Evolutionary conservation across 2,329 filamentous ascomycete genomes (phyloP).

Genomic region (Ilyonectria robusta): DNA sequence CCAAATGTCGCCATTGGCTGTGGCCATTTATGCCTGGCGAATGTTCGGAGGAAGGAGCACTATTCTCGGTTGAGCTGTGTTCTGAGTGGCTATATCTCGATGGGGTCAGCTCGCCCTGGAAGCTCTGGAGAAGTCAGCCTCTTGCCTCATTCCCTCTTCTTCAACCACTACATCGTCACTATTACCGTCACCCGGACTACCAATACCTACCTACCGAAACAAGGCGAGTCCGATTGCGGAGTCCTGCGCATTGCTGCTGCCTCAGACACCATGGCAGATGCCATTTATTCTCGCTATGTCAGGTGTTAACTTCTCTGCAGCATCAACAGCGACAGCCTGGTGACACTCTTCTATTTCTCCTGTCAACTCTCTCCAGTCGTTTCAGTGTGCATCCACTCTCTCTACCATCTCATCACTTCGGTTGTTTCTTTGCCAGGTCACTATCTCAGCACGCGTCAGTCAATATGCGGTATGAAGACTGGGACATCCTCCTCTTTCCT

Average conservation of each 20-base stretch:
- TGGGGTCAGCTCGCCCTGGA: neutral
- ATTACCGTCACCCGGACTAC: constrained; percentile 4
- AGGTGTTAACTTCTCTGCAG: neutral
- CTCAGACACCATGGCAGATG: neutral
- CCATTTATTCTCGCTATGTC: neutral
- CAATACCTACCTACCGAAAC: neutral
- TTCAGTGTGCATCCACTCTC: neutral
- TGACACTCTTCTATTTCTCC: neutral
- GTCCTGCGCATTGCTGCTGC: constrained; percentile 15
- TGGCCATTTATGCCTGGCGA: neutral
- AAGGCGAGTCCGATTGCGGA: constrained; percentile 16
- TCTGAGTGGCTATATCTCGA: neutral
- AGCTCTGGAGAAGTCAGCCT: neutral
- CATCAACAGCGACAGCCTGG: constrained; percentile 3
- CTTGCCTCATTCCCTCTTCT: constrained; percentile 13
- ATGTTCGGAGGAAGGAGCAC: constrained; percentile 4
- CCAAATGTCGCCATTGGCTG: neutral
- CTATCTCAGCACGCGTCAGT: constrained; percentile 43
- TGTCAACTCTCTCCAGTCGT: constrained; percentile 2
- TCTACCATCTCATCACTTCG: constrained; percentile 19
- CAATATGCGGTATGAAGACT: constrained; percentile 85
- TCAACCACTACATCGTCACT: neutral
- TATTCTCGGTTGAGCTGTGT: neutral
- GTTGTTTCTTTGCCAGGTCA: constrained; percentile 23
- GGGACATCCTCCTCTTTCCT: constrained; percentile 89